Percentiles rank a stretch among this genome's conserved stretches.
These are phyloP conservation scores for Pseudonitzschia multiseries DNA, from an alignment of 108 stramenopile species.

Conservation along the genomic window DNA sequence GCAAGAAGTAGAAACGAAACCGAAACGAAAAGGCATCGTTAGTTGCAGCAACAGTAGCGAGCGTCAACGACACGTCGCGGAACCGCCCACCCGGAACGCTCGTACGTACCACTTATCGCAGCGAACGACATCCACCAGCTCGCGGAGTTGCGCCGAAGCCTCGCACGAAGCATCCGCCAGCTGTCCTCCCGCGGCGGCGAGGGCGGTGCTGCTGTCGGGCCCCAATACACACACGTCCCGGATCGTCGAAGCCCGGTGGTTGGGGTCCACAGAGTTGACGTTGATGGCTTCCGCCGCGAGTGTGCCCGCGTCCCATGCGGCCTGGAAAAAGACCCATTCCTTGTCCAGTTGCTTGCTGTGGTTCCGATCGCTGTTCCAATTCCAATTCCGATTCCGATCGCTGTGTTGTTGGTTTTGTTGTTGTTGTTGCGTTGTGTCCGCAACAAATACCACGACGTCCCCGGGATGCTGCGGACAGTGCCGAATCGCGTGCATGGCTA, in stretches of 20 bases:
- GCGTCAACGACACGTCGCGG: too few relatives aligned
- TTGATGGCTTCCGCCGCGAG: background rate
- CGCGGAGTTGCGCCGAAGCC: background rate
- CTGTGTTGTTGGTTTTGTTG: too few relatives aligned
- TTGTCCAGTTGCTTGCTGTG: too few relatives aligned
- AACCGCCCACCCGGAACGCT: background rate
- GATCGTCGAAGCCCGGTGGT: background rate
- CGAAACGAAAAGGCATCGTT: background rate
- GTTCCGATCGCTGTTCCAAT: too few relatives aligned
- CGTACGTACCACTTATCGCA: background rate
- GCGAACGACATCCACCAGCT: background rate
- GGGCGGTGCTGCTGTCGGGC: background rate
- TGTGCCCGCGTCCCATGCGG: background rate
- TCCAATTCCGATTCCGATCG: too few relatives aligned
- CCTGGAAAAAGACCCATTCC: background rate
- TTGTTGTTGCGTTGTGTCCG: too few relatives aligned
- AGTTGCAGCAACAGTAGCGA: too few relatives aligned
- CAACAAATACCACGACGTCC: too few relatives aligned
- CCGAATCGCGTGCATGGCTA: too few relatives aligned
- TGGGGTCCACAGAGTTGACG: too few relatives aligned
- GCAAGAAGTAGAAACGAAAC: background rate
- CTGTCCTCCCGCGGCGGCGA: background rate
- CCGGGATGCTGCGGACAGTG: too few relatives aligned
- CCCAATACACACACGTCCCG: background rate
- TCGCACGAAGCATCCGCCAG: background rate